Conservation (phyloP, 164 flowering plant genomes). For the Macadamia tetraphylla region DNA sequence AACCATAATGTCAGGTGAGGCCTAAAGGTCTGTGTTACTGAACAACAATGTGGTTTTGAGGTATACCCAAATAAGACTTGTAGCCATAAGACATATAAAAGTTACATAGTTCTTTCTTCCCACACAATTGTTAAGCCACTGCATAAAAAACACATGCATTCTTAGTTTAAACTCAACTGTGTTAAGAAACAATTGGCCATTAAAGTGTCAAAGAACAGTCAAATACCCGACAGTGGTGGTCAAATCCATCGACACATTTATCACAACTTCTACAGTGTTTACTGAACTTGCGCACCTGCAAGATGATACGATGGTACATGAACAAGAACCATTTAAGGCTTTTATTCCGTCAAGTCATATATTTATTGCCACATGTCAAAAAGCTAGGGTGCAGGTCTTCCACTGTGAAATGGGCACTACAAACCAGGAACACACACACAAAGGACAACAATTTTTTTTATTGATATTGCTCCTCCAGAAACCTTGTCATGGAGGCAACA, state of each 20-base stretch:
- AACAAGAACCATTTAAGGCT: background rate
- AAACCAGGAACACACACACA: background rate
- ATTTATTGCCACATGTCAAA: background rate
- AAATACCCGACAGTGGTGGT: conserved; percentile 95
- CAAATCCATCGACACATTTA: conserved; percentile 98
- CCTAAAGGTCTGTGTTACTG: background rate
- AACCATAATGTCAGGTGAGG: background rate
- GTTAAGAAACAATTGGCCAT: background rate
- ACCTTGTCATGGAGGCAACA: too few relatives aligned
- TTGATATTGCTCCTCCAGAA: too few relatives aligned
- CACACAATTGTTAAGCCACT: conserved; percentile 99
- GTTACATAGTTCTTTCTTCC: conserved; percentile 83
- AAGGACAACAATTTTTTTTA: background rate
- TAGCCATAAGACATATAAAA: conserved; percentile 85
- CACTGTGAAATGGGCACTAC: background rate
- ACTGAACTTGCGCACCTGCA: conserved; percentile 91
- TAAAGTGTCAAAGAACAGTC: background rate
- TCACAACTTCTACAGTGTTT: conserved; percentile 99
- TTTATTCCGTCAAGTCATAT: background rate
- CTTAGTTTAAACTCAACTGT: conserved; percentile 3
- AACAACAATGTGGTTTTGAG: conserved; percentile 2
- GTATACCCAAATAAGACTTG: conserved; percentile 89
- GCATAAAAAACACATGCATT: conserved; percentile 17
- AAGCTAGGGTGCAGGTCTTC: background rate
- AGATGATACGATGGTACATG: background rate